Conservation (phyloP, 1,284 basidiomycete genomes). For the Cutaneotrichosporon mucoides region DNA sequence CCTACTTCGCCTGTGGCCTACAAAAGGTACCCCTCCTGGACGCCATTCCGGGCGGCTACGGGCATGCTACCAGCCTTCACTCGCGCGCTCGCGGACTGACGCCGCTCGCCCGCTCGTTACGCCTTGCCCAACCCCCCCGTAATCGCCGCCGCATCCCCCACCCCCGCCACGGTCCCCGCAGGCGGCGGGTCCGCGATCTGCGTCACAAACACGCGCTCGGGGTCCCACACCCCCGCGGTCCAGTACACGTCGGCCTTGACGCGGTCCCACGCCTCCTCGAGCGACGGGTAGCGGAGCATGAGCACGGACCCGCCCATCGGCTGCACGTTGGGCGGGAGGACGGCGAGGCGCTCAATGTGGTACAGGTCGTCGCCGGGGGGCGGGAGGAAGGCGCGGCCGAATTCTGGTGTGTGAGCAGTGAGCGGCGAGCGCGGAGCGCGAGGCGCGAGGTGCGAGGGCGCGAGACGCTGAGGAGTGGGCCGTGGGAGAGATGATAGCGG, state of each 20-base stretch:
- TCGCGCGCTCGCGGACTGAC: too few relatives aligned
- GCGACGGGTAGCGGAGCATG: conserved; percentile 30
- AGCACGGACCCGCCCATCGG: conserved; percentile 42
- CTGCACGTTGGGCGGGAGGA: conserved; percentile 29
- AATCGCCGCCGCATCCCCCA: background rate
- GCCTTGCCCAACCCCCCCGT: background rate
- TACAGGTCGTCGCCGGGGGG: conserved; percentile 22
- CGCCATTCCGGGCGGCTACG: too few relatives aligned
- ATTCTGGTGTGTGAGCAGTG: conserved; percentile 32
- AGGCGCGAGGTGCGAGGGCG: background rate
- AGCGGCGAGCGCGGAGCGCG: background rate
- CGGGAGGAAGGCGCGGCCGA: conserved; percentile 32
- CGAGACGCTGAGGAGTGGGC: too few relatives aligned
- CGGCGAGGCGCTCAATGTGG: conserved; percentile 7
- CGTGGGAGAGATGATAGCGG: too few relatives aligned
- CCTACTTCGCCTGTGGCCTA: too few relatives aligned
- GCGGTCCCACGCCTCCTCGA: conserved; percentile 37
- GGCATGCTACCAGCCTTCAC: too few relatives aligned
- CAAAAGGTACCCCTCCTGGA: too few relatives aligned
- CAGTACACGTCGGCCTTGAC: conserved; percentile 45
- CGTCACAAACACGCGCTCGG: conserved; percentile 32
- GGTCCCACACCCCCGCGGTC: conserved; percentile 45
- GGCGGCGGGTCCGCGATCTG: conserved; percentile 30
- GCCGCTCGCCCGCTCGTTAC: too few relatives aligned
- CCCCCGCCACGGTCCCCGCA: conserved; percentile 10